Percentiles rank a stretch among this genome's conserved stretches.
These are phyloP conservation scores for Cordyceps farinosa DNA, from an alignment of 2,329 filamentous ascomycete genomes.

Conservation along the genomic window DNA sequence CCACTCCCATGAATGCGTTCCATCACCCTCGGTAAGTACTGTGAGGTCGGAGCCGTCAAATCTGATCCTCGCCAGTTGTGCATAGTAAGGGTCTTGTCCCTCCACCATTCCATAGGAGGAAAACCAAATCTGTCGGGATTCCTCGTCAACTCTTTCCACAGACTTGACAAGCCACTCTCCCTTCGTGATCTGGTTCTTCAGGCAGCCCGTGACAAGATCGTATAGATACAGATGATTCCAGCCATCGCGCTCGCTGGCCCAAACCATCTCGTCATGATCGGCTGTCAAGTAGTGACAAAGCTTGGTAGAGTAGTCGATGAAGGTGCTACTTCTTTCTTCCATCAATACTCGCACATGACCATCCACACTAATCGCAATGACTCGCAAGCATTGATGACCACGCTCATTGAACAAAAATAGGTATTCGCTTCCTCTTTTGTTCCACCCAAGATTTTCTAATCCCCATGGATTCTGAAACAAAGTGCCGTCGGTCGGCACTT, in stretches of 20 bases:
- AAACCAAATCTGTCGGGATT: slow-evolving; percentile 23
- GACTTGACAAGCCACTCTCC: slow-evolving; percentile 27
- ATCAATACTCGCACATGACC: slow-evolving; percentile 16
- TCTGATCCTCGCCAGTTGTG: slow-evolving; percentile 24
- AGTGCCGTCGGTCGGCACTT: slow-evolving; percentile 11
- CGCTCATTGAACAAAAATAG: slow-evolving; percentile 21
- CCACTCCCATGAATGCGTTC: slow-evolving; percentile 26
- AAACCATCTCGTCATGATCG: slow-evolving; percentile 24
- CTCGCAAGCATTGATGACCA: slow-evolving; percentile 20
- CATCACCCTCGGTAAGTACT: slow-evolving; percentile 27
- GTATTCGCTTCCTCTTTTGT: slow-evolving; percentile 14
- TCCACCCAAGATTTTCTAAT: slow-evolving; percentile 17
- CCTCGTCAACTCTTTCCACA: slow-evolving; percentile 24
- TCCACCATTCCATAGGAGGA: slow-evolving; percentile 22
- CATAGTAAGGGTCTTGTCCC: slow-evolving; percentile 27
- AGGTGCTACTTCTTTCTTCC: slow-evolving; percentile 20
- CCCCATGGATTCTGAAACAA: slow-evolving; percentile 20
- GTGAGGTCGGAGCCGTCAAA: slow-evolving; percentile 28
- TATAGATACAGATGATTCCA: slow-evolving; percentile 29
- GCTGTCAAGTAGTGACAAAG: neutral
- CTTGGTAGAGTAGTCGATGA: slow-evolving; percentile 22
- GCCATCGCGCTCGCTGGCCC: slow-evolving; percentile 29
- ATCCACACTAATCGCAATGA: slow-evolving; percentile 1
- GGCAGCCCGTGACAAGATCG: slow-evolving; percentile 15
- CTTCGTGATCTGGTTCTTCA: slow-evolving; percentile 25